Conservation (phyloP, 192 early-diverging fungal species). For the Cladochytrium replicatum region DNA sequence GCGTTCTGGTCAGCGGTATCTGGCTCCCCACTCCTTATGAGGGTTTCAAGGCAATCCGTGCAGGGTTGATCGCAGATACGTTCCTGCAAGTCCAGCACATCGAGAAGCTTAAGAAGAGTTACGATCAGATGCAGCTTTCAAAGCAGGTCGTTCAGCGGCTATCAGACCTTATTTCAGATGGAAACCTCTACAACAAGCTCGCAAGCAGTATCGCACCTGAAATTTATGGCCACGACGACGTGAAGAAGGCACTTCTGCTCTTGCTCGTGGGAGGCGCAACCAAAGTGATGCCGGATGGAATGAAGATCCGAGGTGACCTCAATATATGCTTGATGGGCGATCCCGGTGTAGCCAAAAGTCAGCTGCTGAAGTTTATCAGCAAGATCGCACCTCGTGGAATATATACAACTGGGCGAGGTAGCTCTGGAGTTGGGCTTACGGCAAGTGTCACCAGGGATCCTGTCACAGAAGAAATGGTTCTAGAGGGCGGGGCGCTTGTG, state of each 20-base stretch:
- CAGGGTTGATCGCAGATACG: constrained; percentile 90
- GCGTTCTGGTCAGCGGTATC: constrained; percentile 71
- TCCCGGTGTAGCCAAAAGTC: constrained; percentile 96
- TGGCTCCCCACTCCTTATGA: constrained; percentile 88
- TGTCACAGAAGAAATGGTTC: constrained; percentile 87
- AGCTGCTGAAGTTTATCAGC: constrained; percentile 87
- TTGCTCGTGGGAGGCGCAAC: constrained; percentile 71
- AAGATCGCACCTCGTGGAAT: constrained; percentile 92
- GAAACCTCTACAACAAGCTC: constrained; percentile 70
- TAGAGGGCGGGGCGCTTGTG: constrained; percentile 96
- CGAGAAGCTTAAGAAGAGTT: constrained; percentile 80
- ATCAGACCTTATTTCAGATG: no score
- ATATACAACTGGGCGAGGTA: constrained; percentile 93
- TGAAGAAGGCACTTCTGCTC: constrained; percentile 82
- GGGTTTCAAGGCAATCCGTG: constrained; percentile 81
- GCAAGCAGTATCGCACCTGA: constrained; percentile 75
- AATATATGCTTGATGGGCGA: constrained; percentile 98
- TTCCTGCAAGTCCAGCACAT: constrained; percentile 86
- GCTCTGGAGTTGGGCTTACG: constrained; percentile 92
- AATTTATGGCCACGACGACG: constrained; percentile 87
- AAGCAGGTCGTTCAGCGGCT: constrained; percentile 22
- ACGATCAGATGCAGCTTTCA: constrained; percentile 62
- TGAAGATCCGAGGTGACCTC: constrained; percentile 94
- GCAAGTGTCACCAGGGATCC: constrained; percentile 90
- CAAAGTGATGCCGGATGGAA: constrained; percentile 79